Evolutionary conservation across 768 basidiomycete species (phyloP), one percentile per base, ranked within the genome.

Genomic region (Xerocomellus chrysenteron): DNA sequence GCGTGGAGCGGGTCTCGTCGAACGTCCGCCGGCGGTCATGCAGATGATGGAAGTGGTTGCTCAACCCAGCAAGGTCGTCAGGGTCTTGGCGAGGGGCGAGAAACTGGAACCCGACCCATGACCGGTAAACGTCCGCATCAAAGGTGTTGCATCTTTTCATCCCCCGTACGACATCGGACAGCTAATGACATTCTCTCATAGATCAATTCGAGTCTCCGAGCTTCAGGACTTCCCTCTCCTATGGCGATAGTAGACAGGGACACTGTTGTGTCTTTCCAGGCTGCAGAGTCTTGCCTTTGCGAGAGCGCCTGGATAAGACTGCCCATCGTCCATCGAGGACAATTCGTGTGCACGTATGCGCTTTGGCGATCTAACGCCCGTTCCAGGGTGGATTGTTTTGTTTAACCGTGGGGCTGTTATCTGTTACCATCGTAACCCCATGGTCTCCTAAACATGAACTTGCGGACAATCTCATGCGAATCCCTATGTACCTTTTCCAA

Each of bases 61-160:
- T 21, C 86, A 89, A 60, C 86, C 88, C 8, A 86, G 81, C 69
- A 86, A 84, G 59, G 86, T 88, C 60, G 85, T 92, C 35, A 78
- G 90, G 26, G 86, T 93, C 30, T 82, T 93, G 57, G 88, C 91
- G 2, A 83, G 91, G 13, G 91, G 91, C 33, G 91, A 93, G 79
- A 91, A 92, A 71, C 72, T 93, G 51, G 90, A 93, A 42, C 82
- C 81, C 39, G 75, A 70, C 44, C 59, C 71, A 4, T 74, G 61
- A 64, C 8, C 26, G 4, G 45, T 17, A 32, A 32, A 24, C 28
- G 35, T 36, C 14, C 9, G 5, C 44, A 28, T 39, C 50, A 59
- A 63, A 64, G 61, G 68, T 68, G 30, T 0, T 45, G 10, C 35
- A 19, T 32, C 39, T 17, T 33, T 47, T 9, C n/a, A 4, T 17